Base-by-base conservation (phyloP, 768 basidiomycete genomes). In the Russula olivacea region DNA sequence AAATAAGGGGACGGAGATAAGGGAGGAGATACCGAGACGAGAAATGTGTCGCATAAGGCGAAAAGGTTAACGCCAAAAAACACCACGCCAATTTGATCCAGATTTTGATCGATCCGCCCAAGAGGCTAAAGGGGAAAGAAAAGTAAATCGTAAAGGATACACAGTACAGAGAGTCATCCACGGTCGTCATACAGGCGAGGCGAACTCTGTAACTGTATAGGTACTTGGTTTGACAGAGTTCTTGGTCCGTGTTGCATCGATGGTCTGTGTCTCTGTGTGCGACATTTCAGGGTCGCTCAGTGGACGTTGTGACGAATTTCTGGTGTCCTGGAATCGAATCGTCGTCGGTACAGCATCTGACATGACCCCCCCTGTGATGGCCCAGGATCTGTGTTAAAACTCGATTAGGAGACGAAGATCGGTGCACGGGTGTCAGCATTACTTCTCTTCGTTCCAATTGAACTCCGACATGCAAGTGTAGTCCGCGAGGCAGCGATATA, bases 381-480 rank as follows among this genome's bases (percentile, higher is more conserved):
- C 43, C 61, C 61, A 62, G 25, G 56, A 58, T 36, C 61, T 62
- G 50, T 34, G 19, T 28, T 51, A 32, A 6, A 7, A 7, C 12
- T 14, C 30, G 11, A 50, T 58, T 28, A 58, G n/a, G 6, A 15
- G 32, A 15, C 19, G 19, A 38, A 23, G 21, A 28, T 17, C 21
- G 32, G 32, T 21, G 23, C 19, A 12, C 2, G 45, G 17, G 32
- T 11, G 36, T 19, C 12, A 15, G 28, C 2, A 23, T 45, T 55
- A 63, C 62, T 51, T 58, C n/a, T 63, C 62, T 4, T 52, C 52
- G n/a, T 54, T 21, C 62, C 57, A 63, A 47, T 63, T 63, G 51
- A 59, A 59, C 25, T 65, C 64, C 4, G 61, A 32, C 45, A 65
- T 65, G 43, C 61, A 56, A 14, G 34, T 65, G 38, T 65, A 63